phyloP scores from a whole-genome alignment of 2,329 filamentous ascomycete species.

The Claviceps arundinis region DNA sequence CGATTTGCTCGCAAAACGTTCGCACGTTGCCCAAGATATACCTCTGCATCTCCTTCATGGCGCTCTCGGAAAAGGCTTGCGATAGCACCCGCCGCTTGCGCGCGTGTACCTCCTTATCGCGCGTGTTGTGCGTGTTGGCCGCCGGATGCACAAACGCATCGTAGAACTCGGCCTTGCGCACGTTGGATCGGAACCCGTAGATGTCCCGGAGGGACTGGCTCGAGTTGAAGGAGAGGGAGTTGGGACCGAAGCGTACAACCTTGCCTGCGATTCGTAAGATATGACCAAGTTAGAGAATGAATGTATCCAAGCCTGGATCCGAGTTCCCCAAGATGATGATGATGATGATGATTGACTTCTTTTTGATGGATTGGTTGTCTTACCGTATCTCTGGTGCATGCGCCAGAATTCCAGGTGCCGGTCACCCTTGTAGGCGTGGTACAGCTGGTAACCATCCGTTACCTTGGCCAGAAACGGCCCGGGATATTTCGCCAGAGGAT shows the following conservation, averaged over 20 bases:
- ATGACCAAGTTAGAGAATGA: no score
- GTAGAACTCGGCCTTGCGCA: conserved; percentile 60
- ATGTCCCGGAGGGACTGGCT: conserved; percentile 53
- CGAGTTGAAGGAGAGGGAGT: conserved; percentile 66
- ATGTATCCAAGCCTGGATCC: no score
- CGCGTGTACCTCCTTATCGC: conserved; percentile 55
- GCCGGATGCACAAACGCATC: conserved; percentile 58
- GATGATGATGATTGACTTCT: no score
- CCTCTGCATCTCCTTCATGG: conserved; percentile 54
- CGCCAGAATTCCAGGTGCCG: conserved; percentile 61
- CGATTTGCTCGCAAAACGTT: conserved; percentile 50
- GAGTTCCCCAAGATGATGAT: no score
- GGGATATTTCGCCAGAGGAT: conserved; percentile 51
- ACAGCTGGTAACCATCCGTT: conserved; percentile 53
- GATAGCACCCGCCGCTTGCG: conserved; percentile 58
- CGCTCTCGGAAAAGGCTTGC: conserved; percentile 56
- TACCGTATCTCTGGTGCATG: conserved; percentile 59
- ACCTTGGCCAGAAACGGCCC: conserved; percentile 50
- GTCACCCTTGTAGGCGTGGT: conserved; percentile 62
- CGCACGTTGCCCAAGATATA: conserved; percentile 53
- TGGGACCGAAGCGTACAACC: conserved; percentile 68
- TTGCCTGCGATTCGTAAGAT: conserved; percentile 26
- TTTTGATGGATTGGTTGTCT: conserved; percentile 1
- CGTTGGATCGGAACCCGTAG: conserved; percentile 49
- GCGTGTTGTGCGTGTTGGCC: conserved; percentile 59